Evolutionary conservation across 306 rosid species (phyloP).

Genomic region (Leucaena leucocephala): DNA sequence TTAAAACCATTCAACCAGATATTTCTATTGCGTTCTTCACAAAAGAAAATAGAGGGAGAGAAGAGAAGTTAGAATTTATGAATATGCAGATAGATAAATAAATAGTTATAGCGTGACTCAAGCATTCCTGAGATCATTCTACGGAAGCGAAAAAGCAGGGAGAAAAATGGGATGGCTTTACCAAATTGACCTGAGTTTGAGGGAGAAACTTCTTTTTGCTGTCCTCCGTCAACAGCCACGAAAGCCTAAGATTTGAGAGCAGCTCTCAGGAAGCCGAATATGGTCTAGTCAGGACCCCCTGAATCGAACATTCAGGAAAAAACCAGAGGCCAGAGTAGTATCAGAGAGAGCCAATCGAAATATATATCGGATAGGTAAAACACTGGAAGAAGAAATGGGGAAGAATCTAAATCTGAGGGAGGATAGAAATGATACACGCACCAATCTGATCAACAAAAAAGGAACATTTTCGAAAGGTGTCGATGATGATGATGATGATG

Average conservation of each 20-base stretch:
- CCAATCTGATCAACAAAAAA: slow-evolving; percentile 39
- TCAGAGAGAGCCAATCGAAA: background rate
- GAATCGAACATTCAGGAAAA: slow-evolving; percentile 30
- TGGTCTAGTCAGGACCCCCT: no score
- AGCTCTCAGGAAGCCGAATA: slow-evolving; percentile 27
- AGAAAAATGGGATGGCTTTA: slow-evolving; percentile 11
- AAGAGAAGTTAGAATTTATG: background rate
- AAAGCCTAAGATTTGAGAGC: slow-evolving; percentile 37
- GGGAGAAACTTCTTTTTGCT: slow-evolving; percentile 42
- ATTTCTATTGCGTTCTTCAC: slow-evolving; percentile 10
- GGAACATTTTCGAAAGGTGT: slow-evolving; percentile 43
- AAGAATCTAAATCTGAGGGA: slow-evolving; percentile 37
- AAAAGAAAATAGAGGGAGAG: background rate
- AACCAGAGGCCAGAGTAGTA: background rate
- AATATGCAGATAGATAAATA: background rate
- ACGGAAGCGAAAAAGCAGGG: background rate
- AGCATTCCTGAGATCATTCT: slow-evolving; percentile 17
- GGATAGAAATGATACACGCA: slow-evolving; percentile 33
- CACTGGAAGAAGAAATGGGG: slow-evolving; percentile 28
- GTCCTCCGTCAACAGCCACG: slow-evolving; percentile 37
- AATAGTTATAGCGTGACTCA: background rate
- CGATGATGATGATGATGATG: no score
- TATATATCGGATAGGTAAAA: background rate
- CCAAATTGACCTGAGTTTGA: slow-evolving; percentile 50
- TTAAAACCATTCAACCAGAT: slow-evolving; percentile 37